Base-by-base conservation (phyloP, 306 rosid genomes). In the Prosopis cineraria region DNA sequence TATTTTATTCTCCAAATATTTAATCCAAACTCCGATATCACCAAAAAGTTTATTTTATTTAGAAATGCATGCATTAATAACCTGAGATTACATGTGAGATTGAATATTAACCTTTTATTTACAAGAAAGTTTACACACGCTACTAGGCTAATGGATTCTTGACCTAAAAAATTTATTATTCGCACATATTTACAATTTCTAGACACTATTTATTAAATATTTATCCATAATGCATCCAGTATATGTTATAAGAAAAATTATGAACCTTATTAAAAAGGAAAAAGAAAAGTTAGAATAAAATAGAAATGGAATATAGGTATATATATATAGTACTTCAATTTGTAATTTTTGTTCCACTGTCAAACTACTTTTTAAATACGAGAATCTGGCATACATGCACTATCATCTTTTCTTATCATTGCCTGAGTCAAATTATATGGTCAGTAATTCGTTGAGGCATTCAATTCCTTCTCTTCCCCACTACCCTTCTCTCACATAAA, bases 341-440 rank as follows among this genome's bases (percentile, higher is more conserved):
- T 1, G 1, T 8, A 39, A 8, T 55, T 56, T 25, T 0, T 12
- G 17, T 25, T 55, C 34, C 63, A 10, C 22, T 55, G 14, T 55
- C 62, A 55, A 55, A 55, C 62, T 6, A 24, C 62, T 55, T 55
- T 55, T 11, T 55, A 16, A 22, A 27, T 20, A 14, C 9, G 29
- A 24, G 62, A 30, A 16, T 31, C 6, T 30, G 68, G 43, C 59
- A 22, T 10, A 68, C 14, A 29, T 58, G 71, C 81, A 43, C 70
- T 59, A 44, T 44, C 40, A 59, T 43, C 71, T 14, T 43, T 59
- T 70, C 76, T 70, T 44, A 59, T 56, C 63, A 20, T 71, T 25
- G 55, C 34, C 43, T 19, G 6, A 47, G 55, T 79, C 66, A 70
- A 70, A 60, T 36, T 77, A 48, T 68, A 6, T 66, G 19, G 48